Evolutionary conservation across 2,329 filamentous ascomycete genomes (phyloP).

Genomic region (Hawksworthiomyces lignivorus): DNA sequence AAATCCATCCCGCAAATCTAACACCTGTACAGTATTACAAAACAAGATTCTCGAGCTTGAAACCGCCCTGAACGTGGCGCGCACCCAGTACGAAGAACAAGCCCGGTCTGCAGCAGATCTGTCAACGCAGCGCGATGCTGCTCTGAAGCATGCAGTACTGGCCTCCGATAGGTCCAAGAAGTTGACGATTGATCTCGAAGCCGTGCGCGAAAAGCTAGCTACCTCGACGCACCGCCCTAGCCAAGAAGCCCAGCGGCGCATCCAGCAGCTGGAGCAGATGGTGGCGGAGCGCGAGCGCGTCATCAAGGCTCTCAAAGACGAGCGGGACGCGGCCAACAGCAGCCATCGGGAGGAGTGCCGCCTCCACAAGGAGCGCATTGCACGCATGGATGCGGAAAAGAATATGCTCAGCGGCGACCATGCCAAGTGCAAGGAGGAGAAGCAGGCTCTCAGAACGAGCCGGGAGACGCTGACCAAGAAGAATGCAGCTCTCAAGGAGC

Average conservation of each 20-base stretch:
- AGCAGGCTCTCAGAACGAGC: constrained; percentile 8
- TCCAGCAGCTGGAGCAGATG: constrained; percentile 16
- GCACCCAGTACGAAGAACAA: constrained; percentile 11
- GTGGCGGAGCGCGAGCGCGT: constrained; percentile 16
- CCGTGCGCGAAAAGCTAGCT: constrained; percentile 7
- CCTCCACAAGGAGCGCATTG: constrained; percentile 14
- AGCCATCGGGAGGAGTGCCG: constrained; percentile 15
- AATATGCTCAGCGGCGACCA: constrained; percentile 16
- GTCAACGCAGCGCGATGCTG: constrained; percentile 11
- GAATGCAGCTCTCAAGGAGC: constrained; percentile 8
- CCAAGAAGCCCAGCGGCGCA: constrained; percentile 13
- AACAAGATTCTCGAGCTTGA: constrained; percentile 14
- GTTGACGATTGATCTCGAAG: constrained; percentile 10
- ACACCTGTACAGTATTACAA: constrained; percentile 8
- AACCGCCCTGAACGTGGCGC: constrained; percentile 8
- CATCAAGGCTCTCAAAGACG: constrained; percentile 15
- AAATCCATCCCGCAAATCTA: too few species aligned
- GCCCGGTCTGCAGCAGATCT: not conserved
- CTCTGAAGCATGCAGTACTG: constrained; percentile 1
- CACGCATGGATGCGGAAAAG: constrained; percentile 15
- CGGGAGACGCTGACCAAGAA: constrained; percentile 8
- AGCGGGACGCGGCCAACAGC: constrained; percentile 13
- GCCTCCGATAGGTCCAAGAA: constrained; percentile 4
- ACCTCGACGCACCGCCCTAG: constrained; percentile 1
- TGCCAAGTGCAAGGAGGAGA: constrained; percentile 14